A percentile compares a stretch with the other conserved stretches of the same genome.
These are phyloP conservation scores for Saccharomycopsis hybrid DNA, from an alignment of 1,139 yeast genomes.

Conservation along the genomic window DNA sequence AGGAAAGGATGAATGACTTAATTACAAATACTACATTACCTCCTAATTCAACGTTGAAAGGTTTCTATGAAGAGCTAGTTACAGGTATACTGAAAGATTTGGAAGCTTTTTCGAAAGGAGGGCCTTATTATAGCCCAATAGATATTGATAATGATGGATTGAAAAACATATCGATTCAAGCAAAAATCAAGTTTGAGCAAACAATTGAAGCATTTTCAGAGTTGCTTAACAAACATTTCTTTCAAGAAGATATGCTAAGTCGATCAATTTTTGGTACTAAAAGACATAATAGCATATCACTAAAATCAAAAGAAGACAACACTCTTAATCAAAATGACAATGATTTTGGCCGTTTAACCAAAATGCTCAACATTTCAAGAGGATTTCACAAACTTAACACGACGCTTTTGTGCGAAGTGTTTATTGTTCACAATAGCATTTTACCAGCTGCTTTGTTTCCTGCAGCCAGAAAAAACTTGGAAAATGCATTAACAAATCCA, in stretches of 20 bases:
- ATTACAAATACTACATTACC: slow-evolving; percentile 3
- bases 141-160: slow-evolving; percentile 12
- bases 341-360: not conserved
- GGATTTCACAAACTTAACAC: slow-evolving; percentile 1
- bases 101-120: too few species aligned
- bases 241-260: slow-evolving; percentile 1
- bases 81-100: too few species aligned
- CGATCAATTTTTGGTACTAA: not conserved
- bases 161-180: slow-evolving; percentile 19
- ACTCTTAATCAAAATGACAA: not conserved
- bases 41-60: too few species aligned
- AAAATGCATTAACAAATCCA: slow-evolving; percentile 24
- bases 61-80: too few species aligned
- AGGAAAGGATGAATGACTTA: not conserved
- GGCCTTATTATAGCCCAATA: too few species aligned
- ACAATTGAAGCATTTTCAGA: slow-evolving; percentile 8
- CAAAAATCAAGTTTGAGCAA: slow-evolving; percentile 25
- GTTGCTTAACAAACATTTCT: not conserved
- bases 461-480: slow-evolving; percentile 22
- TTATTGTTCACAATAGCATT: slow-evolving; percentile 22
- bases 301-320: not conserved
- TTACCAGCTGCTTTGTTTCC: slow-evolving; percentile 24
- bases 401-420: slow-evolving; percentile 23
- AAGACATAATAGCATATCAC: not conserved
- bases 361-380: not conserved